These are phyloP conservation scores for Lachancea quebecensis DNA, from an alignment of 805 yeast genomes.

Conservation along the genomic window DNA sequence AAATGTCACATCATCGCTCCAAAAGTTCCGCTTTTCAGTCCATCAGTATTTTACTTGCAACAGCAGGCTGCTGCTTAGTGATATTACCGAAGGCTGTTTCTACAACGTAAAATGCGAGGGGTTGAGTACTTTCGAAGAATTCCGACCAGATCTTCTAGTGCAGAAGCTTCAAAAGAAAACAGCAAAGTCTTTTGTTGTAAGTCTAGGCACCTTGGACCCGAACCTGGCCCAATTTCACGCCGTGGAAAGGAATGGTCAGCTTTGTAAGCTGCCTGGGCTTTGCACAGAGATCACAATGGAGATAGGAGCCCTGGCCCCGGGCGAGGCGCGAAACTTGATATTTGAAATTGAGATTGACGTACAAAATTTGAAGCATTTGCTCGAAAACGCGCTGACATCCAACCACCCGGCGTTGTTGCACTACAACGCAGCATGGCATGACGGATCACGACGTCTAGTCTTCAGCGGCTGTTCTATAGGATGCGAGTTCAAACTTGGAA, in stretches of 20 bases:
- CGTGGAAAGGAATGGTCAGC: constrained; percentile 6
- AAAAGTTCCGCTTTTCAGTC: background rate
- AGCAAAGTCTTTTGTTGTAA: background rate
- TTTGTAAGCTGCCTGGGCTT: background rate
- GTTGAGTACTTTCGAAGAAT: background rate
- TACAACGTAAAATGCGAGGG: constrained; percentile 4
- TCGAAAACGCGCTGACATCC: background rate
- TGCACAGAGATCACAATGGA: constrained; percentile 1
- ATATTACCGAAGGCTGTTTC: background rate
- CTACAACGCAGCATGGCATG: constrained; percentile 2
- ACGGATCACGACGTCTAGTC: background rate
- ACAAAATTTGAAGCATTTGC: background rate
- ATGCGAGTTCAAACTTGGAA: constrained; percentile 5
- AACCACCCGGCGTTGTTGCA: constrained; percentile 1
- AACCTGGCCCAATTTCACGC: constrained; percentile 5
- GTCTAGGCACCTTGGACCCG: constrained; percentile 1
- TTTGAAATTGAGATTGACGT: constrained; percentile 6
- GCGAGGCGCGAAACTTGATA: constrained; percentile 5
- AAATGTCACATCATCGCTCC: background rate
- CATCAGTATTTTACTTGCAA: constrained; percentile 2
- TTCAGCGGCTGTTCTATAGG: constrained; percentile 4
- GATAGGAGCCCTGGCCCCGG: constrained; percentile 5
- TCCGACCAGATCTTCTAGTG: background rate
- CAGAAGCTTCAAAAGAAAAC: background rate
- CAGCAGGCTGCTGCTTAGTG: constrained; percentile 1